Evolutionary conservation across 2,329 filamentous ascomycete species (phyloP).

Genomic region (Fusarium sp.): DNA sequence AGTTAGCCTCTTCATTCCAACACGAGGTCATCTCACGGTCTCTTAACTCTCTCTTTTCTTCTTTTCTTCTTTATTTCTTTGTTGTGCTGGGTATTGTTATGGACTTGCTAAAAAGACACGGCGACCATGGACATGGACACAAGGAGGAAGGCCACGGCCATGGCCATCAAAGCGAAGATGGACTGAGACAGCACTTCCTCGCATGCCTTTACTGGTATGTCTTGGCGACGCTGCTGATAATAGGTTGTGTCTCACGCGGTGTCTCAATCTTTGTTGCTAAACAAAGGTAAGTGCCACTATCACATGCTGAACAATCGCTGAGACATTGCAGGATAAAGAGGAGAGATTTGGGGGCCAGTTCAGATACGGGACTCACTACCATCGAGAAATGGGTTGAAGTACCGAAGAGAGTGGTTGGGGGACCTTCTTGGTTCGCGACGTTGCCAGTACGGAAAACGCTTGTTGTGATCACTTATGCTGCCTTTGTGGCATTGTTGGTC

Average conservation of each 20-base stretch:
- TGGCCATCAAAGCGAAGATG: slow-evolving; percentile 41
- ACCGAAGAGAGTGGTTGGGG: slow-evolving; percentile 20
- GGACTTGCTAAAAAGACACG: slow-evolving; percentile 39
- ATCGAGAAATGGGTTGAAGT: slow-evolving; percentile 35
- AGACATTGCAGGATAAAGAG: slow-evolving; percentile 30
- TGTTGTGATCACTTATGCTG: slow-evolving; percentile 32
- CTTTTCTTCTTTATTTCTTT: too few relatives aligned
- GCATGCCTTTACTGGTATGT: slow-evolving; percentile 45
- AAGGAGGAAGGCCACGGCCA: slow-evolving; percentile 35
- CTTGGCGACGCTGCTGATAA: slow-evolving; percentile 30
- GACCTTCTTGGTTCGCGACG: slow-evolving; percentile 25
- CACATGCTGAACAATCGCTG: background rate
- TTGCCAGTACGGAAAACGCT: slow-evolving; percentile 36
- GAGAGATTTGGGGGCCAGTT: slow-evolving; percentile 27
- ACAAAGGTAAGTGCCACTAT: slow-evolving; percentile 38
- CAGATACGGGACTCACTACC: slow-evolving; percentile 21
- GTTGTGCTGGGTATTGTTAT: slow-evolving; percentile 18
- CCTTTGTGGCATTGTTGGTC: slow-evolving; percentile 38
- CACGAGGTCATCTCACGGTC: slow-evolving; percentile 5
- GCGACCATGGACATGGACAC: slow-evolving; percentile 36
- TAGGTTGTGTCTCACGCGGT: slow-evolving; percentile 33
- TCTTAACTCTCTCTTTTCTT: background rate
- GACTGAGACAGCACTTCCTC: slow-evolving; percentile 42
- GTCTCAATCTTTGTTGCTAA: slow-evolving; percentile 35
- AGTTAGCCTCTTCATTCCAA: slow-evolving; percentile 11